Conservation (phyloP, 2,329 filamentous ascomycete species). For the Ascosphaera apis region DNA sequence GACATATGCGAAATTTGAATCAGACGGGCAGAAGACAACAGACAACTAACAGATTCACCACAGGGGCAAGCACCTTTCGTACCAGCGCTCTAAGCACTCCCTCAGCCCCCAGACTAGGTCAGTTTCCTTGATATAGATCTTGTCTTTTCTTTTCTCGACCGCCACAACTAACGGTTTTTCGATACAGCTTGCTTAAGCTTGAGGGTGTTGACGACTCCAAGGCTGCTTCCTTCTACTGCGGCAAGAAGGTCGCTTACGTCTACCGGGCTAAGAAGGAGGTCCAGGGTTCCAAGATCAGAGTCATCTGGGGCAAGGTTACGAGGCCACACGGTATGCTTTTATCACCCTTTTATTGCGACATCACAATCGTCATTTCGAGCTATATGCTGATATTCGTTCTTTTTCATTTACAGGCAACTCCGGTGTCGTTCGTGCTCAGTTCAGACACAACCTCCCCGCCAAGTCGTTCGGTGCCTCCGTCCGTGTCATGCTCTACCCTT, state of each 20-base stretch:
- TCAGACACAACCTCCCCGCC: constrained; percentile 84
- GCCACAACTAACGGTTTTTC: constrained; percentile 9
- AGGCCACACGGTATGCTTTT: constrained; percentile 59
- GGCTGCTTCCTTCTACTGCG: constrained; percentile 86
- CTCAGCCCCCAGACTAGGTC: constrained; percentile 62
- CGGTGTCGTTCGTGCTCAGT: constrained; percentile 92
- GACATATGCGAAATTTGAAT: too few species aligned
- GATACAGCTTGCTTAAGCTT: constrained; percentile 74
- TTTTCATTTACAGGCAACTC: constrained; percentile 50
- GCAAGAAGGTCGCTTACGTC: constrained; percentile 98
- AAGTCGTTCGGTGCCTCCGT: constrained; percentile 92
- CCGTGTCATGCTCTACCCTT: constrained; percentile 95
- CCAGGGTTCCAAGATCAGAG: constrained; percentile 92
- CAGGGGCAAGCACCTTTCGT: constrained; percentile 95
- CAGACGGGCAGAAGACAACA: too few species aligned
- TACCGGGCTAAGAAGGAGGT: constrained; percentile 91
- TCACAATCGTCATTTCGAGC: too few species aligned
- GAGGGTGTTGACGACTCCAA: constrained; percentile 86
- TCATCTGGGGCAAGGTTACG: constrained; percentile 98
- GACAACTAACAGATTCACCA: constrained; percentile 8
- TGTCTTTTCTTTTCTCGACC: neutral
- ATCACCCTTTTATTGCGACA: neutral
- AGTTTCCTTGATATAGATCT: constrained; percentile 1
- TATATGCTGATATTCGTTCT: constrained; percentile 1
- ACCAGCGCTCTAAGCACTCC: constrained; percentile 84